These are phyloP conservation scores for Boletus edulis DNA, from an alignment of 768 basidiomycete genomes.

Conservation along the genomic window DNA sequence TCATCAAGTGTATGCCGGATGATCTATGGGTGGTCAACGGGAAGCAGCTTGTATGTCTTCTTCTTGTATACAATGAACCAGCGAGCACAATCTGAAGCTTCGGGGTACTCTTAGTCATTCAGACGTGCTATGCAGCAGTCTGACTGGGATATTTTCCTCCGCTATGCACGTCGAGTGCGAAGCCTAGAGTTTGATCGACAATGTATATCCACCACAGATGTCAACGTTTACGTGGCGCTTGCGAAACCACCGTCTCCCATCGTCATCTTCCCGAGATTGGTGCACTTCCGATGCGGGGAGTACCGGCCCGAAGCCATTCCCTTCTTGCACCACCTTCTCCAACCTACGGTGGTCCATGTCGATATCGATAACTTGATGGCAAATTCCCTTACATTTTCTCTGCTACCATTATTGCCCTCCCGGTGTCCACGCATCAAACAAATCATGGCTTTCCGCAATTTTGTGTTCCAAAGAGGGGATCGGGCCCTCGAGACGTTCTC, in stretches of 20 bases:
- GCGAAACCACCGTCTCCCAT: constrained; percentile 11
- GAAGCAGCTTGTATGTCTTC: constrained; percentile 27
- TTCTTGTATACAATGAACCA: neutral
- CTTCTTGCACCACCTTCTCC: constrained; percentile 26
- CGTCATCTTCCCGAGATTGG: constrained; percentile 24
- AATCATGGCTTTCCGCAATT: constrained; percentile 29
- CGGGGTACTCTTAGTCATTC: constrained; percentile 15
- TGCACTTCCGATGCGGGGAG: constrained; percentile 29
- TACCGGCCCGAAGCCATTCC: constrained; percentile 19
- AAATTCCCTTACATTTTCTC: constrained; percentile 17
- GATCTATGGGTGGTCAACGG: constrained; percentile 32
- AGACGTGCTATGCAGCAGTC: constrained; percentile 19
- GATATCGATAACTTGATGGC: constrained; percentile 30
- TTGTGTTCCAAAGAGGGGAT: constrained; percentile 26
- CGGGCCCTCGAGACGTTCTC: constrained; percentile 24
- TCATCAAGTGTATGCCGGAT: constrained; percentile 31
- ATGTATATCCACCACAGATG: constrained; percentile 22
- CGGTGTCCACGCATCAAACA: constrained; percentile 25
- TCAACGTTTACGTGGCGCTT: constrained; percentile 20
- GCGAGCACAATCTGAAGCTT: constrained; percentile 8
- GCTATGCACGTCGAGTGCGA: constrained; percentile 29
- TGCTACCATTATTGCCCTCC: constrained; percentile 21
- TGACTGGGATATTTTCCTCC: constrained; percentile 29
- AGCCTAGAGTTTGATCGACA: constrained; percentile 31
- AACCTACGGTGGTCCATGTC: constrained; percentile 24